A percentile compares a stretch with the other conserved stretches of the same genome.
These are phyloP conservation scores for Russula foetens DNA, from an alignment of 768 basidiomycete species.

Conservation along the genomic window DNA sequence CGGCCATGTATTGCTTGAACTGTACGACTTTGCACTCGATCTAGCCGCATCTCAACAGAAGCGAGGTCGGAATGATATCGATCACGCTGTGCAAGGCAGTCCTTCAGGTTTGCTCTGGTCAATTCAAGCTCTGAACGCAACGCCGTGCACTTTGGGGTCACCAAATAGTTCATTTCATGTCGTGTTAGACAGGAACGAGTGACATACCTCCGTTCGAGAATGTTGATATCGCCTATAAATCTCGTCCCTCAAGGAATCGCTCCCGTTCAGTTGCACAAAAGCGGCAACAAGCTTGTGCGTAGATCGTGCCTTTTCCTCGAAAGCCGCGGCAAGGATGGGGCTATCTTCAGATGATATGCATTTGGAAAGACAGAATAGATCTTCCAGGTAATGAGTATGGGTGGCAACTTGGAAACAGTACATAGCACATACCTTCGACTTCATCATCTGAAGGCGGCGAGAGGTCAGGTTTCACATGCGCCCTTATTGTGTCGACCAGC, in stretches of 20 bases:
- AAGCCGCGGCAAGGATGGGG: conserved; percentile 30
- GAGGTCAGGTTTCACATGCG: conserved; percentile 46
- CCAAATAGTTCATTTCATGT: conserved; percentile 7
- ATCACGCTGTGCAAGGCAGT: conserved; percentile 41
- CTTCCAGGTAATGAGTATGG: conserved; percentile 20
- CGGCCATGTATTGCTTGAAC: conserved; percentile 26
- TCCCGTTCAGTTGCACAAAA: conserved; percentile 41
- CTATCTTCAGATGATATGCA: conserved; percentile 22
- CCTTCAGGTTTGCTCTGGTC: conserved; percentile 40
- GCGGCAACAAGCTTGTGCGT: conserved; percentile 53
- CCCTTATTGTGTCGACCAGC: conserved; percentile 60
- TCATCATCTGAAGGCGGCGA: conserved; percentile 33
- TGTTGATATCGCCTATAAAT: conserved; percentile 42
- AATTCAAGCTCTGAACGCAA: conserved; percentile 51
- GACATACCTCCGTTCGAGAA: conserved; percentile 51
- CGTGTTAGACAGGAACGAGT: background rate
- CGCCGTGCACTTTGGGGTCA: conserved; percentile 39
- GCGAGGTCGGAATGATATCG: conserved; percentile 44
- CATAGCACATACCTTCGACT: conserved; percentile 16
- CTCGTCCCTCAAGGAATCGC: conserved; percentile 31
- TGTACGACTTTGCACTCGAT: conserved; percentile 49
- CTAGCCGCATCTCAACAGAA: conserved; percentile 51
- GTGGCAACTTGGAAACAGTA: background rate
- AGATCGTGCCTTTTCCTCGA: conserved; percentile 48
- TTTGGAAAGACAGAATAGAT: conserved; percentile 16